Base-by-base conservation (phyloP, 225 moss, liverwort and hornwort species). In the Antitrichia curtipendula region DNA sequence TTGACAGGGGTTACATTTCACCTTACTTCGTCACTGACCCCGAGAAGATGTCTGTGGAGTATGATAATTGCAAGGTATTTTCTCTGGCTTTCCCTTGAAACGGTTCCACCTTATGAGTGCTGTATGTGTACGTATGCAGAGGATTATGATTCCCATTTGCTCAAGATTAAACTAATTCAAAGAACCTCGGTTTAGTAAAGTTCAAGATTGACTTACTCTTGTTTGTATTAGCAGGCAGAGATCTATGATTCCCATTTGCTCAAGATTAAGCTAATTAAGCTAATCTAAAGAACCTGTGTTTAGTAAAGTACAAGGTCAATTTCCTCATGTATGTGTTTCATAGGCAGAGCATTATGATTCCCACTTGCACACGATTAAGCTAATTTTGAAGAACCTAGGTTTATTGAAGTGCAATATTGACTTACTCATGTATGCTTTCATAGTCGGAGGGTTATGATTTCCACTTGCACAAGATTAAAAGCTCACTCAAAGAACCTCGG, bases 11-110 rank as follows among this genome's bases (percentile, higher is more conserved):
- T 59, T 98, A 91, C 88, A 97, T 98, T 82, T 98, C 98, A 28
- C 98, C 98, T 18, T 98, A 98, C 83, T 98, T 98, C 45, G 97
- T 98, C 52, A 98, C 98, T 4, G 98, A 98, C 77, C 93, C 98
- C 23, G 98, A 98, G 94, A 98, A 97, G 92, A 98, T 98, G 98
- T 86, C 90, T 14, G 93, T 98, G 43, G 98, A 97, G 87, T 98
- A 96, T 41, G 96, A 97, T 80, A 97, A 97, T 78, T 98, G 98
- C 92, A 98, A 86, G 95, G 98, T 97, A 74, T 47, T 89, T 74
- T 38, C 17, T 75, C 45, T 71, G 40, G 32, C 29, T 52, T 52
- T 78, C 56, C 23, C 8, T 43, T 58, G 71, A 38, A 69, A 53
- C 20, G 29, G 27, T 22, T 69, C 82, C 25, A 36, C 70, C 24